phyloP scores from a whole-genome alignment of 495 filamentous ascomycete genomes.

The Ramalina intermedia region DNA sequence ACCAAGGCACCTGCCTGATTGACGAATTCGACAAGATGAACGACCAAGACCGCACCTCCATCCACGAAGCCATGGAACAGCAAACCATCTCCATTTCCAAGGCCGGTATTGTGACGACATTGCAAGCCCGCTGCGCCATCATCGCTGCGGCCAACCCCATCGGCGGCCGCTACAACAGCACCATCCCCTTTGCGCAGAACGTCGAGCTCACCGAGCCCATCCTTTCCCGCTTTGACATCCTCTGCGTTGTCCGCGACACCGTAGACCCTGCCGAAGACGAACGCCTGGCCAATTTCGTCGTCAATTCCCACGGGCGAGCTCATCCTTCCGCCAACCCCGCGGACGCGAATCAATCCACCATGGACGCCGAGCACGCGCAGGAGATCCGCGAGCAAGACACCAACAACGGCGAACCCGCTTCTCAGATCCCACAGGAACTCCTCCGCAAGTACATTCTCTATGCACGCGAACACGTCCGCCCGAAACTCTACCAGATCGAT shows the following conservation, averaged over 20 bases:
- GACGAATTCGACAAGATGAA: conserved; percentile 99
- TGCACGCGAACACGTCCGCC: conserved; percentile 75
- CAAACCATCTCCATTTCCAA: conserved; percentile 99
- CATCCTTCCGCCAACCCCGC: conserved; percentile 53
- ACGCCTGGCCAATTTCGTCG: conserved; percentile 85
- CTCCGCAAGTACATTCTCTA: conserved; percentile 96
- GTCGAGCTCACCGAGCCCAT: conserved; percentile 97
- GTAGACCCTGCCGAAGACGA: conserved; percentile 97
- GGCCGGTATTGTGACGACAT: conserved; percentile 93
- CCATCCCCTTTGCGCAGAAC: conserved; percentile 86
- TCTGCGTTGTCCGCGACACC: conserved; percentile 91
- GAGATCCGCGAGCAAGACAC: conserved; percentile 25
- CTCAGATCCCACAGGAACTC: conserved; percentile 73
- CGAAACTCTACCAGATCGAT: conserved; percentile 95
- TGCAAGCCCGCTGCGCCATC: conserved; percentile 95
- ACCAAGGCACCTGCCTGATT: conserved; percentile 90
- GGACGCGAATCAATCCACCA: conserved; percentile 39
- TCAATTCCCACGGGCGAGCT: conserved; percentile 79
- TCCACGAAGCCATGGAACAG: conserved; percentile 99
- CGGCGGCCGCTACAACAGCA: conserved; percentile 92
- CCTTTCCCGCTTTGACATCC: conserved; percentile 94
- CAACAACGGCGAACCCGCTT: conserved; percentile 29
- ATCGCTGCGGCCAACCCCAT: conserved; percentile 95
- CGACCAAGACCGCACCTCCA: conserved; percentile 93
- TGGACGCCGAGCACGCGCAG: conserved; percentile 44